A percentile compares a stretch with the other conserved stretches of the same genome.
phyloP scores from a whole-genome alignment of 2,329 filamentous ascomycete species.

The Cladophialophora yegresii region DNA sequence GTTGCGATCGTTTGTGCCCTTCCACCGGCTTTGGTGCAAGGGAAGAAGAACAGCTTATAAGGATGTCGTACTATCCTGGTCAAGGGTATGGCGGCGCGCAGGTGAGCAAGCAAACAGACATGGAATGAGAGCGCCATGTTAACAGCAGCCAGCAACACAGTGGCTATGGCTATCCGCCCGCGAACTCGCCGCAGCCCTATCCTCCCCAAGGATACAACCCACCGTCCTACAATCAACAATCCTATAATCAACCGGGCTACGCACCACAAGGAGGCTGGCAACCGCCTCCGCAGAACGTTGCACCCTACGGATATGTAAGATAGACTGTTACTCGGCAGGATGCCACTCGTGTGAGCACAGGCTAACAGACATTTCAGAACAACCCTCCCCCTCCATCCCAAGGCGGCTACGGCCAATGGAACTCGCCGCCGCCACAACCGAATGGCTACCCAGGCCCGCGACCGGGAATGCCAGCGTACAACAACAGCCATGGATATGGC shows the following conservation, averaged over 20 bases:
- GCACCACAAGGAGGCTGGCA: constrained; percentile 40
- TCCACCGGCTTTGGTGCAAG: neutral
- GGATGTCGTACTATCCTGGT: constrained; percentile 30
- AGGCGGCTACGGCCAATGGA: constrained; percentile 39
- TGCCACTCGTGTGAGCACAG: constrained; percentile 38
- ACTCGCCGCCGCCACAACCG: constrained; percentile 41
- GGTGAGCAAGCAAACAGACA: neutral
- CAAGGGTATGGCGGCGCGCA: constrained; percentile 41
- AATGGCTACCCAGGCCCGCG: constrained; percentile 42
- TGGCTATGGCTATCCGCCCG: constrained; percentile 35
- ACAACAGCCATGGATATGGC: constrained; percentile 32
- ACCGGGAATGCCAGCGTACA: constrained; percentile 34
- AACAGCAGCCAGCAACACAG: constrained; percentile 46
- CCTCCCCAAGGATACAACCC: constrained; percentile 34
- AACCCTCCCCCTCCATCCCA: constrained; percentile 41
- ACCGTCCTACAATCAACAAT: constrained; percentile 10
- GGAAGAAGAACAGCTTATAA: neutral
- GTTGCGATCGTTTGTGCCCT: neutral
- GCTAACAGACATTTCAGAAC: constrained; percentile 17
- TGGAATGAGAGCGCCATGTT: neutral
- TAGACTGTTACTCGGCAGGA: neutral
- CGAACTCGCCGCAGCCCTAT: constrained; percentile 40
- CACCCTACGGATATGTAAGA: constrained; percentile 26
- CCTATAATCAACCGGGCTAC: constrained; percentile 26
- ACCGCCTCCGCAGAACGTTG: constrained; percentile 46